Conservation (phyloP, 495 filamentous ascomycete species). For the Penicillium herquei region DNA sequence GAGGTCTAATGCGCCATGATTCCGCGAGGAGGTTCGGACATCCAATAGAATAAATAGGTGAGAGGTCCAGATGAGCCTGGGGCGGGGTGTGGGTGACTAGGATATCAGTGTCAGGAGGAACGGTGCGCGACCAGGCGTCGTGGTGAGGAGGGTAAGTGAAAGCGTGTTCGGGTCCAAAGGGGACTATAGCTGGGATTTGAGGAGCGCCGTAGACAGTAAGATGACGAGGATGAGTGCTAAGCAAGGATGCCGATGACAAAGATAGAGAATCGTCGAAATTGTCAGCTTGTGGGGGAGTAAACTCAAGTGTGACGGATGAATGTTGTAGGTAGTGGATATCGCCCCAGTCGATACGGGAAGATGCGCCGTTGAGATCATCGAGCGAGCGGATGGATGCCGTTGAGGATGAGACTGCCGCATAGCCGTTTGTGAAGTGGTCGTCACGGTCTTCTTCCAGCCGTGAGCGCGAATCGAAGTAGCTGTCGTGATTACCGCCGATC, state of each 20-base stretch:
- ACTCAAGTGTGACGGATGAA: conserved; percentile 46
- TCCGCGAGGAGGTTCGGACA: conserved; percentile 74
- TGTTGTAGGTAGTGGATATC: conserved; percentile 66
- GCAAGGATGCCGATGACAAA: conserved; percentile 13
- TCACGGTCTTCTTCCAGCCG: conserved; percentile 42
- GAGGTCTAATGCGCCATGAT: conserved; percentile 74
- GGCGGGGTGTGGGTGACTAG: conserved; percentile 78
- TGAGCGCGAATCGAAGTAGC: conserved; percentile 66
- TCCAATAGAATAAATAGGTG: conserved; percentile 57
- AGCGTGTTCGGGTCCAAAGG: conserved; percentile 60
- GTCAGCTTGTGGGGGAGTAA: conserved; percentile 32
- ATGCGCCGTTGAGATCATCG: conserved; percentile 30
- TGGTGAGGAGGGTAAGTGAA: conserved; percentile 60
- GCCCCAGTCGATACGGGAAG: conserved; percentile 52
- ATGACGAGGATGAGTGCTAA: conserved; percentile 27
- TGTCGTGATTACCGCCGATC: conserved; percentile 88
- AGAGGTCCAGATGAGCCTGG: conserved; percentile 72
- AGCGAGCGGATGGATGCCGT: conserved; percentile 42
- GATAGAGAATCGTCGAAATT: conserved; percentile 2
- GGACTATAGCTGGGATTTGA: conserved; percentile 56
- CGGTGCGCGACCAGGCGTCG: conserved; percentile 62
- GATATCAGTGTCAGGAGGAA: conserved; percentile 76
- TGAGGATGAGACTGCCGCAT: conserved; percentile 36
- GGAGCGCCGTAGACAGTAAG: conserved; percentile 63
- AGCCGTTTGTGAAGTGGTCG: conserved; percentile 14